phyloP scores from a whole-genome alignment of 768 basidiomycete species.

The Kondoa subrosea region DNA sequence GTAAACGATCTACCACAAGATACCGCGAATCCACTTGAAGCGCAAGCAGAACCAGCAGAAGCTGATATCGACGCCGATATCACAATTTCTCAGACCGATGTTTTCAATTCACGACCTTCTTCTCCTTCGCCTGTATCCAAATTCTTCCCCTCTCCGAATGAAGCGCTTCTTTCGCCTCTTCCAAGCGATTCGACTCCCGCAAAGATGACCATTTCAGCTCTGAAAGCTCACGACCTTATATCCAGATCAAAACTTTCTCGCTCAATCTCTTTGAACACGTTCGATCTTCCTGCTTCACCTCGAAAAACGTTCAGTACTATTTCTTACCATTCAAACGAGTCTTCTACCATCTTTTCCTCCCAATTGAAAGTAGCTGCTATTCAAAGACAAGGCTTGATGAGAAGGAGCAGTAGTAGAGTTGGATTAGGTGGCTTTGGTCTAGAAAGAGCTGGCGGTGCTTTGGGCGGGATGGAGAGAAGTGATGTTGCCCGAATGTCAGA shows the following conservation, averaged over 20 bases:
- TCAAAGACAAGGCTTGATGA: not conserved
- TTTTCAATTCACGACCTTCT: not conserved
- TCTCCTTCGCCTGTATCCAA: not conserved
- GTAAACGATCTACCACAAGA: no score
- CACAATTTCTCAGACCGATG: not conserved
- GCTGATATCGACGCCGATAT: not conserved
- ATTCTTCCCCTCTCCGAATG: not conserved
- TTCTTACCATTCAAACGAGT: not conserved
- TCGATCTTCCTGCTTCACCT: not conserved
- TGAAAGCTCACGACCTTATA: not conserved
- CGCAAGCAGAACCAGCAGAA: not conserved
- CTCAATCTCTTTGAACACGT: not conserved
- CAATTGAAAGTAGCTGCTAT: not conserved
- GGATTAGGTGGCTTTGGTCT: not conserved
- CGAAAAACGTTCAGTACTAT: no score
- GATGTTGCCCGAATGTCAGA: slow-evolving; percentile 18
- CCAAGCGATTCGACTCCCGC: not conserved
- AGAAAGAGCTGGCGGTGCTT: not conserved
- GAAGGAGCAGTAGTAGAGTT: not conserved
- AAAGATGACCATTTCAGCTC: not conserved
- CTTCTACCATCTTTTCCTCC: no score
- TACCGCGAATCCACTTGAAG: no score
- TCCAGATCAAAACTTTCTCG: not conserved
- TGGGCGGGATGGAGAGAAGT: not conserved
- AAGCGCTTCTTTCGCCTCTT: not conserved